Conservation (phyloP, 2,329 filamentous ascomycete genomes). For the Fusarium praegraminearum region DNA sequence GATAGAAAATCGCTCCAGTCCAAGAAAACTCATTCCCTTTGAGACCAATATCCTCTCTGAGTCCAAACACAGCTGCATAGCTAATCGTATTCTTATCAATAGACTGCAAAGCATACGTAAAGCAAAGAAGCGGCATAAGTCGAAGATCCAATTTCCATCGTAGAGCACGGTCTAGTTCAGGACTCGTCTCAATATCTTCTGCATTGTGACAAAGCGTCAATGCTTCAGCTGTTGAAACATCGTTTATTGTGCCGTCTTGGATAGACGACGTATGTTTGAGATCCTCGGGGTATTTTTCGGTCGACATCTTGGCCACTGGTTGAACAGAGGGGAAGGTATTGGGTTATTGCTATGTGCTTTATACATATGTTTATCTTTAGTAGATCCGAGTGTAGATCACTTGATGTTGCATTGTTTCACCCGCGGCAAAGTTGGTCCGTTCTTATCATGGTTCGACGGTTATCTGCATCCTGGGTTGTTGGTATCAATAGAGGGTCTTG, state of each 20-base stretch:
- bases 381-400: not conserved
- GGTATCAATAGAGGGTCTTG: slow-evolving; percentile 5
- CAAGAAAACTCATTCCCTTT: slow-evolving; percentile 14
- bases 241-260: slow-evolving; percentile 4
- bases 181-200: not conserved
- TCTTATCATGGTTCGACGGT: not conserved
- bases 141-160: slow-evolving; percentile 11
- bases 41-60: not conserved
- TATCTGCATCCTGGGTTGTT: not conserved
- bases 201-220: not conserved
- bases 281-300: not conserved
- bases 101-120: not conserved
- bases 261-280: slow-evolving; percentile 2
- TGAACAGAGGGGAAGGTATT: not conserved
- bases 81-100: slow-evolving; percentile 21
- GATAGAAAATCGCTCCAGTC: slow-evolving; percentile 8
- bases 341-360: not conserved
- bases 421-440: not conserved
- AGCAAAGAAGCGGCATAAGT: not conserved
- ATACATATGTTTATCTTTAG: not conserved
- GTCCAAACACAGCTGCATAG: slow-evolving; percentile 13
- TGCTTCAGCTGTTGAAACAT: slow-evolving; percentile 1
- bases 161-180: not conserved
- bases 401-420: not conserved
- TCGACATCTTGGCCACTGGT: not conserved